Conservation (phyloP, 192 early-diverging fungal genomes). For the Mortierella antarctica region DNA sequence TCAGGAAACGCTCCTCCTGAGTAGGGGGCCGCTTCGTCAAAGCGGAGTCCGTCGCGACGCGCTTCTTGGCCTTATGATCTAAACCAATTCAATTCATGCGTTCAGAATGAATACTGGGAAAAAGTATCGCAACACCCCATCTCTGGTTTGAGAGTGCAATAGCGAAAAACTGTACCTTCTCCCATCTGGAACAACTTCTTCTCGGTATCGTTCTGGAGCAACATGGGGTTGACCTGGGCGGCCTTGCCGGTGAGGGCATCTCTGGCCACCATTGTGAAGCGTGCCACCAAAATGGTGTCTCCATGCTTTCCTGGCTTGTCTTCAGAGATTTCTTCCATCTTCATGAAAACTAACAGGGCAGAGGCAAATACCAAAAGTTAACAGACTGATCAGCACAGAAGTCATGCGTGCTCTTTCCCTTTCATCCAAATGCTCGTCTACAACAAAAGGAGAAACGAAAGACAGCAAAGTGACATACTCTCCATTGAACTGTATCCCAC, state of each 20-base stretch:
- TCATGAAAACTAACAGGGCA: slow-evolving; percentile 63
- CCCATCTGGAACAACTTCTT: slow-evolving; percentile 75
- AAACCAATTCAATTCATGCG: too few species aligned
- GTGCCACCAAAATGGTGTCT: slow-evolving; percentile 76
- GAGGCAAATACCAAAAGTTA: too few species aligned
- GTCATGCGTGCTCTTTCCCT: too few species aligned
- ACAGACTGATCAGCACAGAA: too few species aligned
- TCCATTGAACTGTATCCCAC: slow-evolving; percentile 93
- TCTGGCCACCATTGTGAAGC: slow-evolving; percentile 91
- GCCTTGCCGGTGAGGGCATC: slow-evolving; percentile 78
- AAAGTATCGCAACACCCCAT: too few species aligned
- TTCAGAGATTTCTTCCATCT: slow-evolving; percentile 65
- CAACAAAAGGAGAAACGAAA: too few species aligned
- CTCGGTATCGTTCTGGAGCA: slow-evolving; percentile 79
- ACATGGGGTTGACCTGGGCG: slow-evolving; percentile 77
- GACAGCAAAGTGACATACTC: slow-evolving; percentile 29
- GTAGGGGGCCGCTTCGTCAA: slow-evolving; percentile 78
- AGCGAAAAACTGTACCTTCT: slow-evolving; percentile 52
- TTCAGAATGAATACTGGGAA: too few species aligned
- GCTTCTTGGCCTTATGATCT: slow-evolving; percentile 67
- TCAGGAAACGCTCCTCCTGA: slow-evolving; percentile 78
- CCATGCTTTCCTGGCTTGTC: slow-evolving; percentile 20
- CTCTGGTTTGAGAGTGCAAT: too few species aligned
- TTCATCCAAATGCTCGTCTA: too few species aligned
- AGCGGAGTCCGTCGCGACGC: slow-evolving; percentile 47